Conservation (phyloP, 371 early-diverging fungal genomes). For the Mucor irregularis region DNA sequence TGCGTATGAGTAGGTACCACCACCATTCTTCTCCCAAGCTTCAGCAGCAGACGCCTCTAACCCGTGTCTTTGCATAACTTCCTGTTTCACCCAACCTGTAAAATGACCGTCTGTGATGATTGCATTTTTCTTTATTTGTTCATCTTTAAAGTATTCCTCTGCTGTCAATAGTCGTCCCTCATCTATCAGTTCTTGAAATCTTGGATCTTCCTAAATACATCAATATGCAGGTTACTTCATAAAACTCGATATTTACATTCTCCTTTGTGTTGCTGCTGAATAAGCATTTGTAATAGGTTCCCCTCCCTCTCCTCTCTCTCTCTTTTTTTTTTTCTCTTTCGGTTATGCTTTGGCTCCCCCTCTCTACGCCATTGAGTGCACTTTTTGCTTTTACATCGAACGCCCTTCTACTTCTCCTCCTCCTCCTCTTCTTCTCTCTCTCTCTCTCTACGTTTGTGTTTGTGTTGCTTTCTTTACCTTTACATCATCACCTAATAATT, state of each 20-base stretch:
- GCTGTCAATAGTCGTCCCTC: constrained; percentile 50
- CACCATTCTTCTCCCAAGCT: constrained; percentile 77
- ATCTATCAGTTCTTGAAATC: constrained; percentile 21
- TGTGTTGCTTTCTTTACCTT: constrained; percentile 3
- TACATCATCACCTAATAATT: constrained; percentile 11
- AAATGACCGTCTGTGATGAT: constrained; percentile 65
- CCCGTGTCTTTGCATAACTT: constrained; percentile 57
- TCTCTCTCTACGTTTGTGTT: too few species aligned
- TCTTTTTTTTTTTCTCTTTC: neutral
- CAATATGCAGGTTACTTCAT: neutral
- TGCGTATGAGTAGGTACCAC: constrained; percentile 68
- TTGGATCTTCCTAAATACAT: constrained; percentile 31
- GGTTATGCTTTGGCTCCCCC: neutral
- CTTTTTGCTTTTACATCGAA: neutral
- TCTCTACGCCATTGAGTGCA: neutral
- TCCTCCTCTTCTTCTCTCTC: too few species aligned
- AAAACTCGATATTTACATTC: neutral
- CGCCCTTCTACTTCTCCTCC: neutral
- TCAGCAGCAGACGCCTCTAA: constrained; percentile 60
- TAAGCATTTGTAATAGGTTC: too few species aligned
- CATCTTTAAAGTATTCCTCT: constrained; percentile 56
- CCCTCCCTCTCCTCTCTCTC: too few species aligned
- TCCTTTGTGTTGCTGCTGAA: too few species aligned
- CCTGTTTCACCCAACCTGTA: constrained; percentile 63
- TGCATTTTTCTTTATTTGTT: constrained; percentile 46